Base-by-base conservation (phyloP, 1,139 yeast genomes). In the Taiozyma sp. region DNA sequence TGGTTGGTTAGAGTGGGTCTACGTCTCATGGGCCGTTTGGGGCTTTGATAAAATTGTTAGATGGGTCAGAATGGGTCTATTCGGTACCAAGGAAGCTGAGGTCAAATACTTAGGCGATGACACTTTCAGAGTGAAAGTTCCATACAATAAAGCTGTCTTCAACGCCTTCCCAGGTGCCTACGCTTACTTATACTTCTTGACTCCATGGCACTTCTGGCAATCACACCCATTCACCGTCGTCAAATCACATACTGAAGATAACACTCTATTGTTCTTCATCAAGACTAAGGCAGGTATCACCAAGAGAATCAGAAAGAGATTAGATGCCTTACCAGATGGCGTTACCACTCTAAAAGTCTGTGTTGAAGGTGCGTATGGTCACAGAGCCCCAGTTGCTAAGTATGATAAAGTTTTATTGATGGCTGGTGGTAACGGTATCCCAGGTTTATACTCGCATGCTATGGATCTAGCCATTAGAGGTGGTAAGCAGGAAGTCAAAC, bases 381-480 rank as follows among this genome's bases (percentile, higher is more conserved):
- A 69, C 58, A 64, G 73, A 57, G 62, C 79, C 57, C 77, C 88
- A 63, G 61, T 79, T 48, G 75, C 74, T 50, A 70, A 77, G 50
- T 83, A 78, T 61, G 80, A 78, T 48, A 75, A 73, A 45, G 71
- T 73, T 3, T 63, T 83, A n/a, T 69, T 83, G 47, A 57, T 84
- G 48, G 82, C 82, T 2, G 85, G 89, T 57, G 88, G 89, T 49
- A 81, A 83, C 51, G 95, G 93, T 62, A 74, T 85, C 53, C 85
- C 93, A 3, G 82, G 83, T 43, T 55, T 73, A 21, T 64, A 64
- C 53, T 58, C 66, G 40, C 65, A 69, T 53, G 64, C 74, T 42
- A 48, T 59, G 24, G 60, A 56, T 24, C 24, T 55, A 13, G 37
- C 45, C 16, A 19, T 19, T 26, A 44, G 51, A 43, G 43, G 49